Conservation (phyloP, 1,284 basidiomycete genomes). For the Tilletia caries region DNA sequence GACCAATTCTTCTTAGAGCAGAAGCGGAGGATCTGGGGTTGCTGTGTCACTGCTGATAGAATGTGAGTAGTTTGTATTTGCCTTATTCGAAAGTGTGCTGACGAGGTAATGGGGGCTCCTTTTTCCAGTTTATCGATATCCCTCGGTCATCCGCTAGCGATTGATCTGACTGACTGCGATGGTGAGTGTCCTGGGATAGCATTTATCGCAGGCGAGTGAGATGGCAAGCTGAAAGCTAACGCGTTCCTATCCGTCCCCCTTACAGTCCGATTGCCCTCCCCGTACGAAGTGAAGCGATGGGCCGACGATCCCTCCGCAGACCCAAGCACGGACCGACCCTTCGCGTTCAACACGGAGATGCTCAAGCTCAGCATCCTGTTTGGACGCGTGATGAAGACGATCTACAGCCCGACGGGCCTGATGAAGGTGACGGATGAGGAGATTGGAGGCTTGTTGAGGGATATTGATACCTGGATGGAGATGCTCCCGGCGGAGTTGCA, state of each 20-base stretch:
- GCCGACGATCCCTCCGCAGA: constrained; percentile 32
- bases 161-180: constrained; percentile 49
- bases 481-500: constrained; percentile 32
- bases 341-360: constrained; percentile 50
- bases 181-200: neutral
- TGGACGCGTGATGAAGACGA: constrained; percentile 49
- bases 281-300: constrained; percentile 42
- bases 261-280: constrained; percentile 42
- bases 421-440: constrained; percentile 50
- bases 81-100: no score
- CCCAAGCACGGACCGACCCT: constrained; percentile 33
- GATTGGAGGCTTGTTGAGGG: constrained; percentile 39
- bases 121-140: constrained; percentile 34
- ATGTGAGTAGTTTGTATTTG: neutral
- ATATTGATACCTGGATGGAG: constrained; percentile 47
- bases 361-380: constrained; percentile 50
- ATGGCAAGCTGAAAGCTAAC: neutral
- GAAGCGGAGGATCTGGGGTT: constrained; percentile 47
- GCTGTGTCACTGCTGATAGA: constrained; percentile 46
- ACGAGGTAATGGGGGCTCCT: no score
- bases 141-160: constrained; percentile 42
- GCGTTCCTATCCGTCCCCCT: no score
- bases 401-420: constrained; percentile 48
- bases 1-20: constrained; percentile 45
- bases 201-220: neutral